These are phyloP conservation scores for Gnetum montanum DNA, from an alignment of 75 land plant species.

Conservation along the genomic window DNA sequence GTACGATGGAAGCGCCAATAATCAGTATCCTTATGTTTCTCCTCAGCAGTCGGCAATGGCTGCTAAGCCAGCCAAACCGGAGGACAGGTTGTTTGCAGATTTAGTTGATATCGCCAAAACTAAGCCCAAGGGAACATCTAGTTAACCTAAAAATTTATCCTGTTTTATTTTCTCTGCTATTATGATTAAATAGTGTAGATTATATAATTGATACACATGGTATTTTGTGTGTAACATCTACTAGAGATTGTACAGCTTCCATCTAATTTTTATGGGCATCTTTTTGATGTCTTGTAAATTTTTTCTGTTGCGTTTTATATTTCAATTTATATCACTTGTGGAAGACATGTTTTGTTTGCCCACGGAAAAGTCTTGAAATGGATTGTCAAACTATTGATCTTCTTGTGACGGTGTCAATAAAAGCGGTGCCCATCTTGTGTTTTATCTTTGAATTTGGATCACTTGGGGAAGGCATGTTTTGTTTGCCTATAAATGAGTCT, in stretches of 20 bases:
- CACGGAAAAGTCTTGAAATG: too few species aligned
- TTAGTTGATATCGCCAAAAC: slow-evolving; percentile 55
- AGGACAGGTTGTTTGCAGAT: slow-evolving; percentile 64
- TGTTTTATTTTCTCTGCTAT: background rate
- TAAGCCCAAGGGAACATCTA: slow-evolving; percentile 22
- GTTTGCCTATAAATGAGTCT: too few species aligned
- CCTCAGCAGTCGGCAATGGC: slow-evolving; percentile 17
- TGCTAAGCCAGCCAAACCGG: slow-evolving; percentile 38
- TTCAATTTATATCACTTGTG: too few species aligned
- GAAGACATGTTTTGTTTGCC: too few species aligned
- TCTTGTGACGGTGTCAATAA: too few species aligned
- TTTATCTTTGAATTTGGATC: too few species aligned
- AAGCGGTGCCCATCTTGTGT: too few species aligned
- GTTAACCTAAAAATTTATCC: slow-evolving; percentile 26
- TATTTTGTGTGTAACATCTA: slow-evolving; percentile 7
- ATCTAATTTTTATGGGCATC: slow-evolving; percentile 6
- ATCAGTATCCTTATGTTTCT: slow-evolving; percentile 16
- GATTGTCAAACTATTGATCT: too few species aligned
- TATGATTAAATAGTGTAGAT: slow-evolving; percentile 4
- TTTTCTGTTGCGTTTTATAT: too few species aligned
- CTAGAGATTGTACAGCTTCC: background rate
- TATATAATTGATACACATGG: slow-evolving; percentile 3
- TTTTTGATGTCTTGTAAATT: slow-evolving; percentile 9
- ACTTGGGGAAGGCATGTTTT: too few species aligned
- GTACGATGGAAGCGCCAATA: slow-evolving; percentile 20